Percentiles rank a stretch among this genome's conserved stretches.
Conservation (phyloP, 2,329 filamentous ascomycete genomes). For the Phoma sp. region DNA sequence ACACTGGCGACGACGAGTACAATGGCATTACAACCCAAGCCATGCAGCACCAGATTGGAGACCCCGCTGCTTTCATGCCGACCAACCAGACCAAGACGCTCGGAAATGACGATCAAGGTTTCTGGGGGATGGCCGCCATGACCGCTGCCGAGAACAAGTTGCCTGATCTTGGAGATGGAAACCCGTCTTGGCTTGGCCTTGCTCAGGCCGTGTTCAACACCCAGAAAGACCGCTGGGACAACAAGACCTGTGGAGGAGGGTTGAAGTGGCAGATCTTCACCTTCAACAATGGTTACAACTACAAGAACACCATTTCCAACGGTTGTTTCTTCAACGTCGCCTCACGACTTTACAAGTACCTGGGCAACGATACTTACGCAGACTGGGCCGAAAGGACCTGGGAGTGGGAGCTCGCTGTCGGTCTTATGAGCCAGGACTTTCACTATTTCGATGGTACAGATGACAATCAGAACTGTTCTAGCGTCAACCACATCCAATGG, state of each 20-base stretch:
- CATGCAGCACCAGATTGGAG: conserved; percentile 76
- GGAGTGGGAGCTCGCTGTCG: conserved; percentile 59
- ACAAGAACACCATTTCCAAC: conserved; percentile 84
- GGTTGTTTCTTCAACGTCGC: conserved; percentile 83
- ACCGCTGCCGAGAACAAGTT: conserved; percentile 61
- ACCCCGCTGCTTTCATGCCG: conserved; percentile 78
- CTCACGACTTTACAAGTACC: conserved; percentile 73
- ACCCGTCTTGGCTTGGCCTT: conserved; percentile 71
- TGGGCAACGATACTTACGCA: conserved; percentile 60
- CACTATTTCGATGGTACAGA: conserved; percentile 55
- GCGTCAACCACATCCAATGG: conserved; percentile 55
- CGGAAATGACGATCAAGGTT: conserved; percentile 65
- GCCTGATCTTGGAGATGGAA: conserved; percentile 50
- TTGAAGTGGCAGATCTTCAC: conserved; percentile 82
- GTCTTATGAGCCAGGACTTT: conserved; percentile 56
- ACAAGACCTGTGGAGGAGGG: conserved; percentile 70
- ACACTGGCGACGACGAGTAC: conserved; percentile 49
- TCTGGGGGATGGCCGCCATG: conserved; percentile 66
- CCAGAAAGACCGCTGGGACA: conserved; percentile 73
- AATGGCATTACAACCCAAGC: conserved; percentile 55
- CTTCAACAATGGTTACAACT: conserved; percentile 76
- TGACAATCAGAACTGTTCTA: conserved; percentile 51
- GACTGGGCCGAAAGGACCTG: conserved; percentile 71
- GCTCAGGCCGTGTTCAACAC: conserved; percentile 76
- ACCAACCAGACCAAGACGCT: conserved; percentile 65